These are phyloP conservation scores for Colletotrichum paranaense DNA, from an alignment of 2,329 filamentous ascomycete species.

Conservation along the genomic window DNA sequence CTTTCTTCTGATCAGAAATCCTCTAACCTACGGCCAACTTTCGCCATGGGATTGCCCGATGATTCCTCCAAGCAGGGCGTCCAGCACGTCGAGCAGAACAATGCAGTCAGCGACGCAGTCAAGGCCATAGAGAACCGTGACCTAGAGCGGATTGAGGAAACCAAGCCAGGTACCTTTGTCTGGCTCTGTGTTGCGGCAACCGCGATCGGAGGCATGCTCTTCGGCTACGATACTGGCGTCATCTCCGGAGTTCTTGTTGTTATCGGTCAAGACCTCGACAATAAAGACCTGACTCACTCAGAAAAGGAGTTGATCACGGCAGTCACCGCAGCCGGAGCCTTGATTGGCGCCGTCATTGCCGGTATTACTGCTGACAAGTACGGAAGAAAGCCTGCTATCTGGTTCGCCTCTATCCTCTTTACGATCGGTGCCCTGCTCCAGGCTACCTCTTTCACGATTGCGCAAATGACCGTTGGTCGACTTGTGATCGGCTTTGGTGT, in stretches of 20 bases:
- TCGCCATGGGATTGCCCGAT: background rate
- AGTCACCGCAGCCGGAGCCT: slow-evolving; percentile 38
- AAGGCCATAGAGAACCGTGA: slow-evolving; percentile 22
- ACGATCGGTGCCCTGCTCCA: slow-evolving; percentile 39
- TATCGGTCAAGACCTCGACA: slow-evolving; percentile 53
- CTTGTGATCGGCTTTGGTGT: slow-evolving; percentile 51
- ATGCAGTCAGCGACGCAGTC: background rate
- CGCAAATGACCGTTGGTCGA: slow-evolving; percentile 39
- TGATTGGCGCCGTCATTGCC: slow-evolving; percentile 39
- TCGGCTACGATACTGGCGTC: slow-evolving; percentile 59
- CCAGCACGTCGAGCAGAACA: slow-evolving; percentile 15
- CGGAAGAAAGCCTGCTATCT: slow-evolving; percentile 31
- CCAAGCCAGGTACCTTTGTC: slow-evolving; percentile 39
- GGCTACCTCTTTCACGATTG: slow-evolving; percentile 35
- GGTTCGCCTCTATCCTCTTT: slow-evolving; percentile 35
- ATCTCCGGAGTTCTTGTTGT: slow-evolving; percentile 60
- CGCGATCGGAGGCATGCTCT: slow-evolving; percentile 42
- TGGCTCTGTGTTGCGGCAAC: slow-evolving; percentile 43
- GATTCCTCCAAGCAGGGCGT: background rate
- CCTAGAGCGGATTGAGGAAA: slow-evolving; percentile 39
- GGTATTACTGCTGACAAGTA: slow-evolving; percentile 40
- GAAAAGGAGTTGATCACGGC: slow-evolving; percentile 43
- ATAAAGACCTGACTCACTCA: slow-evolving; percentile 64
- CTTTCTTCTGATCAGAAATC: background rate
- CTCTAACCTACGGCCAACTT: background rate